Percentiles rank a stretch among this genome's conserved stretches.
Evolutionary conservation across 1,284 basidiomycete species (phyloP).

Genomic region (Trichosporon asahii): DNA sequence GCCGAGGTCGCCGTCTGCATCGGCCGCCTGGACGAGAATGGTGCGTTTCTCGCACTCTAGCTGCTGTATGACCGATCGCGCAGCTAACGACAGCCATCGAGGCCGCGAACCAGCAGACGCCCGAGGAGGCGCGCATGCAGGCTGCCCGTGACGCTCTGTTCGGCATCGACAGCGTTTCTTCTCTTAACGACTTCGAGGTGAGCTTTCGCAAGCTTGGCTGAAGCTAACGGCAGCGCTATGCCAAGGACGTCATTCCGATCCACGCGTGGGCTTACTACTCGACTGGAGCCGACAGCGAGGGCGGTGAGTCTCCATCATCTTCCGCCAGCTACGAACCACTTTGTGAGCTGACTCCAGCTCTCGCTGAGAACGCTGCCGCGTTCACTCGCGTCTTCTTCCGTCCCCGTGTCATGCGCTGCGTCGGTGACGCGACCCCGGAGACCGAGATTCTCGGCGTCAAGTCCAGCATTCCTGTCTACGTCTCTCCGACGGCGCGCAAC

Average conservation of each 20-base stretch:
- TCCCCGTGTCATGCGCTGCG: conserved; percentile 68
- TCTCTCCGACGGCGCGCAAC: conserved; percentile 62
- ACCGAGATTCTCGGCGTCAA: conserved; percentile 70
- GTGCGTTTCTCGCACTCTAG: conserved; percentile 73
- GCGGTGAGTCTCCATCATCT: conserved; percentile 58
- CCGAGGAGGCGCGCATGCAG: conserved; percentile 26
- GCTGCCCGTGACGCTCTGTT: conserved; percentile 32
- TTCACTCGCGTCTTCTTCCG: conserved; percentile 77
- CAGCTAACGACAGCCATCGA: conserved; percentile 14
- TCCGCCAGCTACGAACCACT: neutral
- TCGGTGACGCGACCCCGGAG: conserved; percentile 66
- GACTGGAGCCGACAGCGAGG: conserved; percentile 73
- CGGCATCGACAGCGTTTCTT: conserved; percentile 37
- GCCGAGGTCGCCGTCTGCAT: conserved; percentile 58
- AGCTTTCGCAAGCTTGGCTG: neutral
- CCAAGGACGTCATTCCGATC: conserved; percentile 63
- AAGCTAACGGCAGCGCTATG: conserved; percentile 47
- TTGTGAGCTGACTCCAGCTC: conserved; percentile 26
- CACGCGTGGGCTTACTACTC: conserved; percentile 75
- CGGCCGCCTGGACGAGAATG: conserved; percentile 77
- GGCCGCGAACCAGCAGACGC: conserved; percentile 1
- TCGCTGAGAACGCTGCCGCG: conserved; percentile 63
- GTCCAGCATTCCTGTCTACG: conserved; percentile 72
- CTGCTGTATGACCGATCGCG: conserved; percentile 42
- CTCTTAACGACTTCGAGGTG: conserved; percentile 42